Conservation (phyloP, 345 rosid species). For the Eucalyptus melliodora region DNA sequence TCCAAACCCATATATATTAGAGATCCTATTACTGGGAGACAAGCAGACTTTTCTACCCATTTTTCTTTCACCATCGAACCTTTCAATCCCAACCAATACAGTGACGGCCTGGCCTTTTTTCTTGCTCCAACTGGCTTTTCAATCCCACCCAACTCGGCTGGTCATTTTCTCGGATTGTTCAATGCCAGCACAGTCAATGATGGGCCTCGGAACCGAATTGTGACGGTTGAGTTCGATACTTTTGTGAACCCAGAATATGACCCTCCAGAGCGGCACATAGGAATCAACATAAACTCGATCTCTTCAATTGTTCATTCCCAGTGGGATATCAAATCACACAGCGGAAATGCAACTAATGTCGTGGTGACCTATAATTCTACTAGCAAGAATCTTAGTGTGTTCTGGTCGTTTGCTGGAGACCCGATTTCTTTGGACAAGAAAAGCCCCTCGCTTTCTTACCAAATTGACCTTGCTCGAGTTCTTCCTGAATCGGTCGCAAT, state of each 20-base stretch:
- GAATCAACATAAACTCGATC: background rate
- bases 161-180: background rate
- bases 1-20: background rate
- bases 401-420: too few relatives aligned
- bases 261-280: accelerated
- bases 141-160: background rate
- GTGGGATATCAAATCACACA: too few relatives aligned
- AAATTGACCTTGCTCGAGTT: too few relatives aligned
- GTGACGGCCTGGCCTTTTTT: background rate
- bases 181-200: accelerated
- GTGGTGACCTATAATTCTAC: too few relatives aligned
- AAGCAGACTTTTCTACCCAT: background rate
- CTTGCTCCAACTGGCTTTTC: background rate
- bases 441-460: too few relatives aligned
- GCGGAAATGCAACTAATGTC: too few relatives aligned
- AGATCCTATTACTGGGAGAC: background rate
- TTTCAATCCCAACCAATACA: accelerated
- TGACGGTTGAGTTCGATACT: background rate
- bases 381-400: too few relatives aligned
- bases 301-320: too few relatives aligned
- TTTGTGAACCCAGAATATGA: accelerated
- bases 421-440: too few relatives aligned
- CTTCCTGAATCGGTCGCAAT: too few relatives aligned
- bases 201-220: background rate
- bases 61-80: background rate